Evolutionary conservation across 768 basidiomycete species (phyloP).

Genomic region (Auricularia sp.): DNA sequence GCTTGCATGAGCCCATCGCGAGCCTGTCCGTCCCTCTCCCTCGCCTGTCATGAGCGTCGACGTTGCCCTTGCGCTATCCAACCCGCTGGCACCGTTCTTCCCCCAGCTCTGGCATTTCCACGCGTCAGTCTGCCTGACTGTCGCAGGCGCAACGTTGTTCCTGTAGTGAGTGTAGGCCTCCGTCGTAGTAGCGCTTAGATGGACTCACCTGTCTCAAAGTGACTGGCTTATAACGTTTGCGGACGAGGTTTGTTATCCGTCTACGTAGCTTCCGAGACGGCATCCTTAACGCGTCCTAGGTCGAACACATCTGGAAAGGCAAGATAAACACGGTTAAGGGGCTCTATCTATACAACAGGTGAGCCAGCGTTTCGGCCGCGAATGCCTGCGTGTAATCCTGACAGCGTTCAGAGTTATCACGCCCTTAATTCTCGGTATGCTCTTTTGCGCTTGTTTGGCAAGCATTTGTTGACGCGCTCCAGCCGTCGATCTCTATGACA

Average conservation of each 20-base stretch:
- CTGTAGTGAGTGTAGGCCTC: background rate
- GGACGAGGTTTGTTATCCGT: background rate
- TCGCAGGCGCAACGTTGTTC: background rate
- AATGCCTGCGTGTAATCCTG: background rate
- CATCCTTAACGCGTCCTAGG: background rate
- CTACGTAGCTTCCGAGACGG: background rate
- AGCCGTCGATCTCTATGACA: constrained; percentile 1
- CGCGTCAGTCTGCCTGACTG: background rate
- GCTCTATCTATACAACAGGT: background rate
- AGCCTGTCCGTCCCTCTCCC: background rate
- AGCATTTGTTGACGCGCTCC: background rate
- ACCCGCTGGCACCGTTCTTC: background rate
- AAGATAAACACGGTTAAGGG: background rate
- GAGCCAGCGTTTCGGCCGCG: background rate
- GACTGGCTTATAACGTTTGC: background rate
- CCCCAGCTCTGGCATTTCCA: background rate
- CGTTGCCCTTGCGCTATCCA: background rate
- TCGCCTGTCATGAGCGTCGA: background rate
- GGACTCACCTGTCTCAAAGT: background rate
- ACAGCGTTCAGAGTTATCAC: background rate
- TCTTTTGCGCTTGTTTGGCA: background rate
- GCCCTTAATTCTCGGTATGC: background rate
- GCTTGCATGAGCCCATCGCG: background rate
- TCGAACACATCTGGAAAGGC: background rate
- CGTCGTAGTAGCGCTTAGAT: background rate